Percentiles rank a stretch among this genome's conserved stretches.
Conservation (phyloP, 176 grass and related monocot species). For the Avena eriantha region DNA sequence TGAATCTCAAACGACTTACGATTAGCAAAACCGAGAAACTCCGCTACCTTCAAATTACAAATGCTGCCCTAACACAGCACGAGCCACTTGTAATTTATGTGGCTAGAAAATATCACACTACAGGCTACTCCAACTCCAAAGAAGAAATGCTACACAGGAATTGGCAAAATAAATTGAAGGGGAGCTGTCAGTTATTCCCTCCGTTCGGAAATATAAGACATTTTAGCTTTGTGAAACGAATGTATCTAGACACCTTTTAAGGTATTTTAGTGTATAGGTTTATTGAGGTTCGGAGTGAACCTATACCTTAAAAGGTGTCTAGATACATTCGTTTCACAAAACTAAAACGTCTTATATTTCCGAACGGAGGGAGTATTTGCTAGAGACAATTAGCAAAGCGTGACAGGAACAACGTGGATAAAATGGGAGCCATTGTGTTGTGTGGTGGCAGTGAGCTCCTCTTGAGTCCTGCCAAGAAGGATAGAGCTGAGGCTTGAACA, state of each 20-base stretch:
- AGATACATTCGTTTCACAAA: no score
- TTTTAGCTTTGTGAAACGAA: no score
- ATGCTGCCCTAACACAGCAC: not conserved
- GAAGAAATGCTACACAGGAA: not conserved
- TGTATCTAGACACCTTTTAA: no score
- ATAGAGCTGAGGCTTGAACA: constrained; percentile 43
- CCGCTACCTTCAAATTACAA: not conserved
- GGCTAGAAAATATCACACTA: not conserved
- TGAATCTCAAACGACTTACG: no score
- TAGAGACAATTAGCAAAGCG: constrained; percentile 14
- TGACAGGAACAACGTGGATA: constrained; percentile 36
- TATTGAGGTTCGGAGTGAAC: no score
- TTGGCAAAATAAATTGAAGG: not conserved
- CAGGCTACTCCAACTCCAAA: not conserved
- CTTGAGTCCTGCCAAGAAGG: constrained; percentile 36
- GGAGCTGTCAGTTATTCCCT: not conserved
- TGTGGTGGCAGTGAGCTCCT: constrained; percentile 50
- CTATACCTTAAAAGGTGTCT: no score
- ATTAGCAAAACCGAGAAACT: no score
- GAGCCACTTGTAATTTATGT: constrained; percentile 14
- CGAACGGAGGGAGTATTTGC: no score
- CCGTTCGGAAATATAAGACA: no score
- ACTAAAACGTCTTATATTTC: no score
- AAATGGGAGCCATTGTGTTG: constrained; percentile 22
- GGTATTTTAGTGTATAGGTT: no score